Base-by-base conservation (phyloP, 202 grass and related monocot species). In the Setaria italica region DNA sequence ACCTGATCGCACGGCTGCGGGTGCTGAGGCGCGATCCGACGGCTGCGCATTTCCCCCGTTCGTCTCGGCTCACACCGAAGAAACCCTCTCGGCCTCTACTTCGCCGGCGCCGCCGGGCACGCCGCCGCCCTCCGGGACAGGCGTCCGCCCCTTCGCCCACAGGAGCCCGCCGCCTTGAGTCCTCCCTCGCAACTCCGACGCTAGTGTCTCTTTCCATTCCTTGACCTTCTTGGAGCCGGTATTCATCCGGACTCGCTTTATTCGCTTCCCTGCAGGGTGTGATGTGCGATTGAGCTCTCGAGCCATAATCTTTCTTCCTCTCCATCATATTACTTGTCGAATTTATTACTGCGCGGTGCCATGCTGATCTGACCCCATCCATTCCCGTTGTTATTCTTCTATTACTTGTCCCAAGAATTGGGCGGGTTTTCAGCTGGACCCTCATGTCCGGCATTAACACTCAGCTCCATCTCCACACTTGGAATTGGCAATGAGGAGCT, bases 401-500 rank as follows among this genome's bases (percentile, higher is more conserved):
- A 41, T 41, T 41, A 41, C 39, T 74, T 9, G 5, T 43, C 7
- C 54, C 34, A 77, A 60, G 19, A 77, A 43, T 14, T n/a, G 53
- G 19, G 2, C 56, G 51, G 5, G 34, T 60, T 42, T 60, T 43
- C 53, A 77, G 19, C 20, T 76, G 51, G n/a, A 57, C 53, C 1
- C 34, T 42, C 72, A 56, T 75, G 48, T 34, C 29, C 25, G 5
- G 51, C 51, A 13, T 39, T 58, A 76, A 41, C 10, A 20, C 71
- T 35, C 19, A 55, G 7, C 32, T 55, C 9, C 49, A 20, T 2
- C 53, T 56, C 9, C 50, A 37, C 4, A 17, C 53, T 10, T 41
- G 33, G 71, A 49, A 57, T 74, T 76, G 69, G 80, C 79, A 30
- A 93, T 93, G 89, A 88, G 78, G 73, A 81, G 84, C 70, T 43